Evolutionary conservation across 495 filamentous ascomycete species (phyloP).

Genomic region (Letharia lupina): DNA sequence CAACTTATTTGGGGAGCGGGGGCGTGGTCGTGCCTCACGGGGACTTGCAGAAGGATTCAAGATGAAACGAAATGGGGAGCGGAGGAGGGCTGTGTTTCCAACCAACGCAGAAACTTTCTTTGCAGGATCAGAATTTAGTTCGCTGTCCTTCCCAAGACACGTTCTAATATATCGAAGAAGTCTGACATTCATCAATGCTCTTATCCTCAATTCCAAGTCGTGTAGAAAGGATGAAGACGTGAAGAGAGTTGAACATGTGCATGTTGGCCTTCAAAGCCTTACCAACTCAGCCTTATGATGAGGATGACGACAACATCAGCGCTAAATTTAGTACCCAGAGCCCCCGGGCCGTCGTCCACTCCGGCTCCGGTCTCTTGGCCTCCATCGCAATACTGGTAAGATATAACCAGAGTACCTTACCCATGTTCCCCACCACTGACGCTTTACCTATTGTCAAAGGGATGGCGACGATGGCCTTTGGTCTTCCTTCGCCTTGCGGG

Average conservation of each 20-base stretch:
- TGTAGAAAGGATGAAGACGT: background rate
- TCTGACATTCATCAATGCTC: background rate
- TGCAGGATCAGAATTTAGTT: background rate
- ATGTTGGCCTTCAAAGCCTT: background rate
- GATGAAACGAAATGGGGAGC: background rate
- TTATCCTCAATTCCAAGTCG: background rate
- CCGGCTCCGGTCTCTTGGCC: conserved; percentile 18
- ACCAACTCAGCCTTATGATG: background rate
- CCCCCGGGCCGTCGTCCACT: background rate
- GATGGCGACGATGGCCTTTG: conserved; percentile 47
- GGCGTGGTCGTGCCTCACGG: background rate
- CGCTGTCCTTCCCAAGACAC: background rate
- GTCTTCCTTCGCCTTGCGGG: conserved; percentile 40
- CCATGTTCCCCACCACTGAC: background rate
- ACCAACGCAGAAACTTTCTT: background rate
- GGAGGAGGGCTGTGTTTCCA: background rate
- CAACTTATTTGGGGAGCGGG: background rate
- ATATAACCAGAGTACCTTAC: too few species aligned
- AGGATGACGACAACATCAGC: background rate
- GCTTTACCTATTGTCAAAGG: conserved; percentile 26
- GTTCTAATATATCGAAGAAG: background rate
- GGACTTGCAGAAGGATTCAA: background rate
- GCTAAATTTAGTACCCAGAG: background rate
- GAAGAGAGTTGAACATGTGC: background rate
- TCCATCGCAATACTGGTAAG: conserved; percentile 20